A percentile compares a stretch with the other conserved stretches of the same genome.
phyloP scores from a whole-genome alignment of 768 basidiomycete genomes.

The Fibroporia radiculosa region DNA sequence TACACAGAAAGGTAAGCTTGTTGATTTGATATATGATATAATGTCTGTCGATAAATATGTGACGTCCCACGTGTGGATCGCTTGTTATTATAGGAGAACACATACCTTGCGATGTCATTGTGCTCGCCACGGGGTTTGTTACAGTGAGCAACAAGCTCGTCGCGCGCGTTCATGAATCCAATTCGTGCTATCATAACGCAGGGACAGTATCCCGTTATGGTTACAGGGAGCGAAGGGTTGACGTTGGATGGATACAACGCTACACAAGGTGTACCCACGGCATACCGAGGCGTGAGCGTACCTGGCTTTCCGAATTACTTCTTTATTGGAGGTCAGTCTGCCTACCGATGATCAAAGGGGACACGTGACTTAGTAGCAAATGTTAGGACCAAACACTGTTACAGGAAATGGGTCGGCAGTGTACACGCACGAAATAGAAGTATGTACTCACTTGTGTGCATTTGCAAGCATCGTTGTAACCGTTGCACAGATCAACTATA shows the following conservation, averaged over 20 bases:
- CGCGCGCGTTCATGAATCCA: background rate
- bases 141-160: slow-evolving; percentile 14
- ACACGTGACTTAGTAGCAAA: background rate
- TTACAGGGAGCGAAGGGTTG: slow-evolving; percentile 18
- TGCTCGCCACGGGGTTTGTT: slow-evolving; percentile 27
- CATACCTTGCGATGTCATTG: slow-evolving; percentile 20
- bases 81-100: too few species aligned
- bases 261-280: slow-evolving; percentile 25
- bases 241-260: slow-evolving; percentile 23
- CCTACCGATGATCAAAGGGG: background rate
- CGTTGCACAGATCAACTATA: slow-evolving; percentile 6
- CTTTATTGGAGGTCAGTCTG: slow-evolving; percentile 20
- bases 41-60: too few species aligned
- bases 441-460: slow-evolving; percentile 1
- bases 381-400: slow-evolving; percentile 15
- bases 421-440: slow-evolving; percentile 16
- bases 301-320: slow-evolving; percentile 32
- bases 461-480: background rate
- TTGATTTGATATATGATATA: too few species aligned
- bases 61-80: too few species aligned
- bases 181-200: background rate
- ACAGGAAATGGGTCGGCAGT: slow-evolving; percentile 16
- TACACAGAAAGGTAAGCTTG: slow-evolving; percentile 21
- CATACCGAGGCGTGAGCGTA: slow-evolving; percentile 25
- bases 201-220: slow-evolving; percentile 3